Evolutionary conservation across 108 stramenopile genomes (phyloP).

Genomic region (Cyclotella choctawhatcheeana): DNA sequence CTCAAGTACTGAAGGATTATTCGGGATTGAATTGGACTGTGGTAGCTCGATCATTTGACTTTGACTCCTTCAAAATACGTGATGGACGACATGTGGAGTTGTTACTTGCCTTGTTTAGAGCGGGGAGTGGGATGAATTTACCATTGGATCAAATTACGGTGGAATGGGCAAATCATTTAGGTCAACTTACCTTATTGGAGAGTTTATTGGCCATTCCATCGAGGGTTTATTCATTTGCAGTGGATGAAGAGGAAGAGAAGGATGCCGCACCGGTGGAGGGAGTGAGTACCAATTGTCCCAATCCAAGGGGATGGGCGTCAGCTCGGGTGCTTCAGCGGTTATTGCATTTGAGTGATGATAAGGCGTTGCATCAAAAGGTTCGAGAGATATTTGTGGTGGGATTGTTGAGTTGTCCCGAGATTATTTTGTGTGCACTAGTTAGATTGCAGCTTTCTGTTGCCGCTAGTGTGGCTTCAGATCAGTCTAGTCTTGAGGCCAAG

Average conservation of each 20-base stretch:
- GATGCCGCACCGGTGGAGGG: slow-evolving; percentile 69
- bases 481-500: slow-evolving; percentile 22
- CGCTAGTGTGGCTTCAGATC: slow-evolving; percentile 25
- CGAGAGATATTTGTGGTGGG: slow-evolving; percentile 81
- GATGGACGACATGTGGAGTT: slow-evolving; percentile 73
- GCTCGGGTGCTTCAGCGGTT: slow-evolving; percentile 74
- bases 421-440: slow-evolving; percentile 79
- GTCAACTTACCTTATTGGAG: slow-evolving; percentile 85
- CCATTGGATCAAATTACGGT: slow-evolving; percentile 68
- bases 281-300: slow-evolving; percentile 39
- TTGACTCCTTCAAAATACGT: slow-evolving; percentile 81
- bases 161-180: slow-evolving; percentile 79
- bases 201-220: slow-evolving; percentile 65
- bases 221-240: slow-evolving; percentile 64
- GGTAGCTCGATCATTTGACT: slow-evolving; percentile 86
- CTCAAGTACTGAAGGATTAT: slow-evolving; percentile 87
- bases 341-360: slow-evolving; percentile 77
- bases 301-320: slow-evolving; percentile 80
- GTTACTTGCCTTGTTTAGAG: slow-evolving; percentile 80
- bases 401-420: slow-evolving; percentile 74
- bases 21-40: slow-evolving; percentile 74
- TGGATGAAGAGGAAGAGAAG: slow-evolving; percentile 72
- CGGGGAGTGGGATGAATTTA: slow-evolving; percentile 62
- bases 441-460: slow-evolving; percentile 56
- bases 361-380: slow-evolving; percentile 67